phyloP scores from a whole-genome alignment of 345 rosid genomes.

The Salix viminalis region DNA sequence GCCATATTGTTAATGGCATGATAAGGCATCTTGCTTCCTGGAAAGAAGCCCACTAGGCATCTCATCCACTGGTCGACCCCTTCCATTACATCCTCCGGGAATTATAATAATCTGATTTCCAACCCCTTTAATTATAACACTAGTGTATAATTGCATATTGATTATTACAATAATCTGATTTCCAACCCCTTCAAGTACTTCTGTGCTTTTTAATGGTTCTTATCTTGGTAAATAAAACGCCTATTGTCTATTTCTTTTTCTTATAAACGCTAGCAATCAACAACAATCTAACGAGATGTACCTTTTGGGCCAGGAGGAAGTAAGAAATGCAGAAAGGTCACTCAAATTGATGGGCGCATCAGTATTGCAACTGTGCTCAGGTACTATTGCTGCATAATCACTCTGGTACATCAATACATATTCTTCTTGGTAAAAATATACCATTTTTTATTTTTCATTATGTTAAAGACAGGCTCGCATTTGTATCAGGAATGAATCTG shows the following conservation, averaged over 20 bases:
- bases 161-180: background rate
- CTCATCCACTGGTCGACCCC: too few relatives aligned
- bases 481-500: background rate
- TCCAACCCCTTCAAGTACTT: background rate
- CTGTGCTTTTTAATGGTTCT: background rate
- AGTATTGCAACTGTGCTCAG: conserved; percentile 48
- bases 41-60: too few relatives aligned
- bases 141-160: too few relatives aligned
- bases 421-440: background rate
- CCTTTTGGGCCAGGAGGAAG: conserved; percentile 11
- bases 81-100: too few relatives aligned
- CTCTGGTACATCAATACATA: conserved; percentile 1
- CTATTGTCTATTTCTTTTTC: too few relatives aligned
- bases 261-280: background rate
- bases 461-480: background rate
- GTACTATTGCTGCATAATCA: conserved; percentile 22
- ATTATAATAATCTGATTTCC: background rate
- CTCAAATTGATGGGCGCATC: conserved; percentile 74
- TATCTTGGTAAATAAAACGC: background rate
- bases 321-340: conserved; percentile 46
- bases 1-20: too few relatives aligned
- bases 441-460: background rate
- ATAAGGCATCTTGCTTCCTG: too few relatives aligned
- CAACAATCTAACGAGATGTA: background rate
- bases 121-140: too few relatives aligned